Evolutionary conservation across 495 filamentous ascomycete genomes (phyloP), one percentile per base, ranked within the genome.

Genomic region (Hyaloscypha hepaticicola): DNA sequence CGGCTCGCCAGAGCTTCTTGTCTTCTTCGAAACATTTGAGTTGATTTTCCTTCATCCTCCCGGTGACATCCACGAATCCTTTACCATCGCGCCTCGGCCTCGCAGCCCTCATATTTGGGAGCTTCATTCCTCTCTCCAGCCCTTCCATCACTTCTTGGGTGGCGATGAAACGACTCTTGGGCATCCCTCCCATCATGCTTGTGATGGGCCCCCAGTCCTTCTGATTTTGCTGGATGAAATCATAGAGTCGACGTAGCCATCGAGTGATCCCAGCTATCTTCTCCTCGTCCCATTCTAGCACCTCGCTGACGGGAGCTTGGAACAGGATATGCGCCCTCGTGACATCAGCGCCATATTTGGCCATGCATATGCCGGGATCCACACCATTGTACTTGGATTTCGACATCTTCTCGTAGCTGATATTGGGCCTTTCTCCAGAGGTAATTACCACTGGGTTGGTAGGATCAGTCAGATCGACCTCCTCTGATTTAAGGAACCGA

Each of bases 301-400:
- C 83, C 59, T 95, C 92, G 65, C 80, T 86, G 9, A 93, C 88
- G 0, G 92, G 91, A 0, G 92, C 92, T 55, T 91, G 88, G 77
- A 96, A 96, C 14, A 96, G 80, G 57, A 96, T 87, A 69, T 96
- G 92, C 1, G 91, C 91, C 52, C 92, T 82, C 4, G 90, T 95
- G 0, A 90, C 88, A 72, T 96, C 92, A 0, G 92, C 90, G 22
- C 92, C 92, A 65, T 93, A 88, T 61, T 84, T 85, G 0, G 78
- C 71, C 49, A 93, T 89, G 65, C 90, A 90, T 0, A 70, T 74
- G 0, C 82, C 84, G 0, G 92, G 92, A 70, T 96, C 91, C n/a
- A 96, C 90, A 31, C 92, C 92, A 71, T 96, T 96, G 76, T 95
- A 82, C 70, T 96, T 96, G 62, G 90, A 94, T 75, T 96, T 96